Base-by-base conservation (phyloP, 2,329 filamentous ascomycete species). In the Fusarium albosuccineum region DNA sequence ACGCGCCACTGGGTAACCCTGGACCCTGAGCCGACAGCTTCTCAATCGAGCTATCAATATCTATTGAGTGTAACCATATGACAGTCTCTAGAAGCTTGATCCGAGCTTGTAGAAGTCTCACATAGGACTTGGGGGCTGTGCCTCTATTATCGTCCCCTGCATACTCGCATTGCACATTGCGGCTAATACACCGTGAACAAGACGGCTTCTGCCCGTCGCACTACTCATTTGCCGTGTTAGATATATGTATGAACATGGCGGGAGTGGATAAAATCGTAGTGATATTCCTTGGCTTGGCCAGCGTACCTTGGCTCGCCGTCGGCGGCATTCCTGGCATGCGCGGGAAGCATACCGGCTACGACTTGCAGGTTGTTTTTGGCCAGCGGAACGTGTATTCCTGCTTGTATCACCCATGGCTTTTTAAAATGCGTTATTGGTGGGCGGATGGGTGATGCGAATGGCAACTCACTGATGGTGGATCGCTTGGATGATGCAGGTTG, bases 261-360 rank as follows among this genome's bases (percentile, higher is more conserved):
- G 22, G 22, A 22, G 22, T 22, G 22, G 22, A 22, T 22, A 4
- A 22, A 22, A 22, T 22, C 4, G 22, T 22, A 22, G 22, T 22
- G 22, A 22, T 22, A 22, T 22, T 22, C 22, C 22, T 22, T 16
- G n/a, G 11, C n/a, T 2, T 16, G 2, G n/a, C 29, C 13, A 2
- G 44, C 17, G 9, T 29, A 46, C 29, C 44, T 34, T 46, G 29
- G n/a, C 44, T 16, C 29, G 44, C 2, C 44, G 44, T 30, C 29
- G n/a, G 27, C n/a, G 44, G 10, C 44, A 46, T n/a, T 46, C 44
- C 34, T 46, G 44, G 10, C 44, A 46, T 13, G 16, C 44, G n/a
- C 30, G 29, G 13, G 44, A n/a, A 30, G 44, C 44, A 29, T 46
- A 46, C 17, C 27, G 29, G 29, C 44, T n/a, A 27, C 44, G 44